A percentile compares a stretch with the other conserved stretches of the same genome.
These are phyloP conservation scores for Colletotrichum limetticola DNA, from an alignment of 2,329 filamentous ascomycete genomes.

Conservation along the genomic window DNA sequence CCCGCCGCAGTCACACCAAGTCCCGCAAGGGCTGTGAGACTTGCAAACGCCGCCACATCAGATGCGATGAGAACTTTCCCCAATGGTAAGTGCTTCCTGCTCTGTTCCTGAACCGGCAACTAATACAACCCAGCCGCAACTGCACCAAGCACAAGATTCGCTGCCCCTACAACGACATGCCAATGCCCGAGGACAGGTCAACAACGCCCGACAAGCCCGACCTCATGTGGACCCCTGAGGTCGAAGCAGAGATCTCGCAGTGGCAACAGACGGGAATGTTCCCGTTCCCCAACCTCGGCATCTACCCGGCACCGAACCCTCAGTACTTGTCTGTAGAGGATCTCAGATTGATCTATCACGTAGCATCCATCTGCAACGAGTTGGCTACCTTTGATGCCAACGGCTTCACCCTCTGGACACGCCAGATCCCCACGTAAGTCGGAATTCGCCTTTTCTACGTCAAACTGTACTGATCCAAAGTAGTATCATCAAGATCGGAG, in stretches of 20 bases:
- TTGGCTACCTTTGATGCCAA: conserved; percentile 81
- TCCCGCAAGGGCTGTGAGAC: conserved; percentile 98
- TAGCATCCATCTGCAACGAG: conserved; percentile 86
- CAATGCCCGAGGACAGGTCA: conserved; percentile 72
- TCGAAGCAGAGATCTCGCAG: conserved; percentile 81
- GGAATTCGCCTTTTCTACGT: not conserved
- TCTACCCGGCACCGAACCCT: conserved; percentile 80
- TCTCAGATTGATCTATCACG: conserved; percentile 88
- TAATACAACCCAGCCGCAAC: conserved; percentile 76
- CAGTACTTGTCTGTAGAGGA: conserved; percentile 80
- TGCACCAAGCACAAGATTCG: conserved; percentile 99
- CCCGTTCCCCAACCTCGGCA: conserved; percentile 83
- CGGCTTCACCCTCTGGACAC: conserved; percentile 91
- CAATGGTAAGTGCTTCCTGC: conserved; percentile 78
- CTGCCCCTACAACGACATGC: conserved; percentile 95
- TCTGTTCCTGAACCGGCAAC: not conserved
- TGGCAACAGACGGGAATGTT: conserved; percentile 89
- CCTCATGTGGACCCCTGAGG: conserved; percentile 87
- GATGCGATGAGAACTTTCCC: conserved; percentile 97
- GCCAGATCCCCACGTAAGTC: conserved; percentile 89
- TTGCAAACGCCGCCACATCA: conserved; percentile 96
- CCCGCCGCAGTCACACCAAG: conserved; percentile 93
- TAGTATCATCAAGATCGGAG: conserved; percentile 85
- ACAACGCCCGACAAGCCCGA: conserved; percentile 72
- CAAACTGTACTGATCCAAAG: not conserved